Percentiles rank a stretch among this genome's conserved stretches.
These are phyloP conservation scores for Nakataea oryzae DNA, from an alignment of 2,329 filamentous ascomycete species.

Conservation along the genomic window DNA sequence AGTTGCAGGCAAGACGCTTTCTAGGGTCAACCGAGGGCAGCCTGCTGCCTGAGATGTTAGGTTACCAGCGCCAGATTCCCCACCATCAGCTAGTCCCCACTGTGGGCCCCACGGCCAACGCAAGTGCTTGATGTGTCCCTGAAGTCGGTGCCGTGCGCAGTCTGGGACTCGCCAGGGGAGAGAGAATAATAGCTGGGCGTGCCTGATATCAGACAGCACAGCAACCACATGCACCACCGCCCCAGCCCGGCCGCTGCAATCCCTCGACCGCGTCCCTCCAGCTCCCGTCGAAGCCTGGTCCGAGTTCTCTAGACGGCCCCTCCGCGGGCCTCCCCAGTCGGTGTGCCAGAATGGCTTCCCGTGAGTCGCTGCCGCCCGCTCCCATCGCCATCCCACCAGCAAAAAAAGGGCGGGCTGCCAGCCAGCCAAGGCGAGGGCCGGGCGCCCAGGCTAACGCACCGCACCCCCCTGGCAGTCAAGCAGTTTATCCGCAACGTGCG, in stretches of 20 bases:
- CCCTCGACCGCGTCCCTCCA: background rate
- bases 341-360: conserved; percentile 3
- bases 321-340: conserved; percentile 4
- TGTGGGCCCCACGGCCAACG: background rate
- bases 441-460: background rate
- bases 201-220: background rate
- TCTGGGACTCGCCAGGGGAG: background rate
- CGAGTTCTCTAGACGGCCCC: conserved; percentile 2
- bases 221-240: background rate
- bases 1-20: no score
- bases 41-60: background rate
- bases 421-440: background rate
- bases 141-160: no score
- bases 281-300: conserved; percentile 1
- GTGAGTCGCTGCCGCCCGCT: background rate
- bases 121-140: background rate
- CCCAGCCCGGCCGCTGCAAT: background rate
- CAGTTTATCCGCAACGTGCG: conserved; percentile 99
- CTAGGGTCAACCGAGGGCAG: background rate
- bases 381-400: background rate
- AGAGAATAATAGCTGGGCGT: background rate
- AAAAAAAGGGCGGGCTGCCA: background rate
- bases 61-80: background rate
- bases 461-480: conserved; percentile 58
- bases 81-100: background rate